These are phyloP conservation scores for Tolypocladium cylindrosporum DNA, from an alignment of 2,329 filamentous ascomycete species.

Conservation along the genomic window DNA sequence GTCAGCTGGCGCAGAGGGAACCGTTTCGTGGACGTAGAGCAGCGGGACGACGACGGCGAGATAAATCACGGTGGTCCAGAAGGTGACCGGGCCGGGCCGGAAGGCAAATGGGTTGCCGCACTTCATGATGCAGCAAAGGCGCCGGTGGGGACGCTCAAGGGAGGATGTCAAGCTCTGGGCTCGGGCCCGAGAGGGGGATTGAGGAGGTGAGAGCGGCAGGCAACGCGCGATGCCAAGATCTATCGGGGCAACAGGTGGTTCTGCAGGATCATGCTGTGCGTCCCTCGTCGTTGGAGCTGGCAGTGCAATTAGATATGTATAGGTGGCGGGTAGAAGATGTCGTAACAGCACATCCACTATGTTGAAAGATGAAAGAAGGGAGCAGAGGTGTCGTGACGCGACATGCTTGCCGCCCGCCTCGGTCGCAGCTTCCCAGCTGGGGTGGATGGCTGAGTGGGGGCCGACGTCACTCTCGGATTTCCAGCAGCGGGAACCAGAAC, in stretches of 20 bases:
- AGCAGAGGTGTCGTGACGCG: not conserved
- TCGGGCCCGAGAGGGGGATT: not conserved
- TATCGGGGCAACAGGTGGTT: not conserved
- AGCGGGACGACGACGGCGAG: constrained; percentile 65
- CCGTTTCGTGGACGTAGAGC: constrained; percentile 63
- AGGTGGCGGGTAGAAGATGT: not conserved
- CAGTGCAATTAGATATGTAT: not conserved
- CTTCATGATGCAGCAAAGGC: constrained; percentile 13
- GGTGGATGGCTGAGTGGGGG: not conserved
- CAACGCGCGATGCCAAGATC: not conserved
- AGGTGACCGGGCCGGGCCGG: constrained; percentile 67
- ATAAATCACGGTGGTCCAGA: constrained; percentile 70
- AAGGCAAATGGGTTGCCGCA: constrained; percentile 59
- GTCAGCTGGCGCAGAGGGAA: constrained; percentile 54
- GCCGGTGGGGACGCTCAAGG: not conserved
- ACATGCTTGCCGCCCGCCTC: not conserved
- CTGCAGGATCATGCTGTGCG: not conserved
- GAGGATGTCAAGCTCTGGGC: not conserved
- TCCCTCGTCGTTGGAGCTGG: not conserved
- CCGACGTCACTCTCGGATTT: not conserved
- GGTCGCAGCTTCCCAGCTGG: not conserved
- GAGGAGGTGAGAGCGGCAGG: not conserved
- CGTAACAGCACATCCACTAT: not conserved
- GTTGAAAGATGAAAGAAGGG: not conserved
- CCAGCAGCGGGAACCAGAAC: not conserved